Evolutionary conservation across 768 basidiomycete genomes (phyloP).

Genomic region (Tubosaeta sp.): DNA sequence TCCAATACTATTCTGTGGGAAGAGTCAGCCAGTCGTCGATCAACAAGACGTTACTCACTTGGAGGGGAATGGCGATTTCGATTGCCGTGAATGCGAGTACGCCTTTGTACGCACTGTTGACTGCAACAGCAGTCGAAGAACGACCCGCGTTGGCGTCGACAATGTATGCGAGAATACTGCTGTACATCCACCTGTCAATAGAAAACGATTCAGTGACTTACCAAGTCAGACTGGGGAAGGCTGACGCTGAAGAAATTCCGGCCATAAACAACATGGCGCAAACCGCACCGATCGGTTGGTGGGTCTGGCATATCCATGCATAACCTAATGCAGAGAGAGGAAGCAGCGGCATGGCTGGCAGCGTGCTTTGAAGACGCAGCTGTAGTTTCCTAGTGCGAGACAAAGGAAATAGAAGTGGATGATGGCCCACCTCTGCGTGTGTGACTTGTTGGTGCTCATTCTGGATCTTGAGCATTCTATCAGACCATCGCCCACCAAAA

Average conservation of each 20-base stretch:
- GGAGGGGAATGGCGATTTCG: slow-evolving; percentile 74
- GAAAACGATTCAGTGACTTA: not conserved
- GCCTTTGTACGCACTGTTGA: slow-evolving; percentile 75
- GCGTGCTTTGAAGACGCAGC: slow-evolving; percentile 72
- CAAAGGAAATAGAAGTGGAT: not conserved
- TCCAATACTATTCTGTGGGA: slow-evolving; percentile 56
- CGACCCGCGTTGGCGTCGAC: slow-evolving; percentile 84
- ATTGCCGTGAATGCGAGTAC: slow-evolving; percentile 60
- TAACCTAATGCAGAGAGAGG: slow-evolving; percentile 64
- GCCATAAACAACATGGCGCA: slow-evolving; percentile 69
- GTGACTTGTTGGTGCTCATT: slow-evolving; percentile 39
- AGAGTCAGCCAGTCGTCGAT: not conserved
- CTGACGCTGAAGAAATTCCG: slow-evolving; percentile 71
- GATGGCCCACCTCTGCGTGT: slow-evolving; percentile 59
- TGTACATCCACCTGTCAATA: slow-evolving; percentile 50
- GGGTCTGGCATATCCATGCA: slow-evolving; percentile 70
- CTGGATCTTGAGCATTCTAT: slow-evolving; percentile 43
- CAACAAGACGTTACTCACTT: slow-evolving; percentile 24
- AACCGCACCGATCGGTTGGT: slow-evolving; percentile 62
- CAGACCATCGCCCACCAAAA: slow-evolving; percentile 56
- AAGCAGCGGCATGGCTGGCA: slow-evolving; percentile 44
- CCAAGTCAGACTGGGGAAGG: not conserved
- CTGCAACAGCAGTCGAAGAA: slow-evolving; percentile 71
- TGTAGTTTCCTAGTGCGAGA: slow-evolving; percentile 22
- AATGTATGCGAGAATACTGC: slow-evolving; percentile 75